Percentiles rank a stretch among this genome's conserved stretches.
Evolutionary conservation across 805 yeast genomes (phyloP).

Genomic region (Metahyphopichia silvanorum): DNA sequence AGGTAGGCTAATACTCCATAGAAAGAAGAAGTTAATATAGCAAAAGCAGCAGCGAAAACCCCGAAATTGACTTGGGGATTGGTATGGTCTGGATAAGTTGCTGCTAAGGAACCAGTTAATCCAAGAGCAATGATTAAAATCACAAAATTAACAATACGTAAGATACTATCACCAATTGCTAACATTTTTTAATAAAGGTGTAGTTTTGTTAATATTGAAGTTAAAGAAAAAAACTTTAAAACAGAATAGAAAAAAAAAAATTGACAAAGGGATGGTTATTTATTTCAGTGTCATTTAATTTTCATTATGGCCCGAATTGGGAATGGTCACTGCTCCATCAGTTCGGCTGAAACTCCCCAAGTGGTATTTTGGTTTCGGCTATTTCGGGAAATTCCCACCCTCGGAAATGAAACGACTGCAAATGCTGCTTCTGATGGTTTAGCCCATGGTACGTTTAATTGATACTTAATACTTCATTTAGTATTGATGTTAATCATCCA

Average conservation of each 20-base stretch:
- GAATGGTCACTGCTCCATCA: background rate
- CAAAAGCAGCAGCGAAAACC: constrained; percentile 86
- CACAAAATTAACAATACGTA: constrained; percentile 72
- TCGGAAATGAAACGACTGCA: background rate
- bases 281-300: background rate
- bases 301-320: background rate
- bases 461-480: too few species aligned
- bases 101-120: constrained; percentile 83
- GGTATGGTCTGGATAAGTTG: constrained; percentile 48
- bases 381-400: constrained; percentile 9
- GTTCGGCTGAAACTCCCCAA: background rate
- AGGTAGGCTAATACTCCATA: constrained; percentile 80
- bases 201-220: constrained; percentile 1
- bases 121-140: constrained; percentile 81
- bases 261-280: background rate
- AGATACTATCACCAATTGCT: constrained; percentile 69
- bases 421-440: background rate
- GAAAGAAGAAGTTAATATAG: constrained; percentile 72
- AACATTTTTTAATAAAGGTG: constrained; percentile 40
- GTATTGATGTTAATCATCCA: too few species aligned
- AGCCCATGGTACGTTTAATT: too few species aligned
- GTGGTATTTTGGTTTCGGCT: constrained; percentile 13
- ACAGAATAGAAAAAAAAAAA: constrained; percentile 1
- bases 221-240: background rate
- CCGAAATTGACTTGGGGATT: constrained; percentile 86